Evolutionary conservation across 768 basidiomycete species (phyloP), one percentile per base, ranked within the genome.

Genomic region (Lepiota subincarnata): DNA sequence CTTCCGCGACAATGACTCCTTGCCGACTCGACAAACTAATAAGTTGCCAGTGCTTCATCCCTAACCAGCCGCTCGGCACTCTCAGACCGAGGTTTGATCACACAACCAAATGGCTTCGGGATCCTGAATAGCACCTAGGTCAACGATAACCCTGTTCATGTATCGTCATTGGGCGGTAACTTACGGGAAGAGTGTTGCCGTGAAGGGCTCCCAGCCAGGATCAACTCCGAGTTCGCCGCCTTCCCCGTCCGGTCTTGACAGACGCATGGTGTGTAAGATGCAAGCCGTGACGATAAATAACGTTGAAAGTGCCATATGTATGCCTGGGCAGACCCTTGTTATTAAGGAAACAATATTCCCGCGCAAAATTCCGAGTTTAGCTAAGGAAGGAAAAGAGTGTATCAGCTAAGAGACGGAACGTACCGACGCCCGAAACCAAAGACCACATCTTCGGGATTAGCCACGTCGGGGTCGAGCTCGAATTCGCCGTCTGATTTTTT

Each of bases 391-490:
- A 28, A 20, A 34, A 24, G 19, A 36, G 13, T 50, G 24, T 11
- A 24, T 39, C 19, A 38, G 22, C 34, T 12, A 20, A 11, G 20
- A 4, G 13, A 4, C 19, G 13, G 31, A 19, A 62, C 66, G 51
- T 36, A 68, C 67, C 69, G 64, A 44, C 81, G 64, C 12, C 72
- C 72, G 50, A 71, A 73, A 2, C 72, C 72, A 51, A 70, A 73
- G 5, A 65, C 64, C 44, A 70, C 43, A 11, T 64, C 60, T 35
- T 68, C 61, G 10, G 79, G 69, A 45, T 77, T 71, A 4, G 38
- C 44, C 35, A 72, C 65, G 1, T 67, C 63, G 11, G 63, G 54
- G 38, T 70, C 59, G 14, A 69, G 63, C 20, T 31, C 31, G 31
- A 31, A 31, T 31, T 31, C 31, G 10, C 31, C 31, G 10, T 31